Conservation (phyloP, 441 rosid genomes). For the Biscutella auriculata region DNA sequence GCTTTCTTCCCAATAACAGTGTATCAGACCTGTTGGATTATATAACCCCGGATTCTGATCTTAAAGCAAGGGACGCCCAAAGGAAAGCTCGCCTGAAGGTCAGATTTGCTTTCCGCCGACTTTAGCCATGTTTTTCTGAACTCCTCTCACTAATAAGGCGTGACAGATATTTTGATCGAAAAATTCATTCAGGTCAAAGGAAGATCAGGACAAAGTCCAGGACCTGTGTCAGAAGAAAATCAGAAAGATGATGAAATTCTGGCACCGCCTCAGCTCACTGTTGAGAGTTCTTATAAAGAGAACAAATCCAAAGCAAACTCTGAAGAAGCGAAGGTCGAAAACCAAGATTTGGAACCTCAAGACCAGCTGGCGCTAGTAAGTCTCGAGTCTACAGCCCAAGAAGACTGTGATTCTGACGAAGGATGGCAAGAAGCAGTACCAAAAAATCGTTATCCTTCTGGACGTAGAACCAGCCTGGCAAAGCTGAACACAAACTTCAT, state of each 20-base stretch:
- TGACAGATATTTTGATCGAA: slow-evolving; percentile 10
- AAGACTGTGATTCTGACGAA: slow-evolving; percentile 52
- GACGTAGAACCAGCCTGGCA: slow-evolving; percentile 70
- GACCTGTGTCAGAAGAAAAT: slow-evolving; percentile 46
- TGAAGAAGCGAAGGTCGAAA: slow-evolving; percentile 38
- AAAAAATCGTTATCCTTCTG: slow-evolving; percentile 59
- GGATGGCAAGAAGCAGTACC: slow-evolving; percentile 91
- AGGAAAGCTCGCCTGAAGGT: slow-evolving; percentile 72
- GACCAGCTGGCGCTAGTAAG: slow-evolving; percentile 25
- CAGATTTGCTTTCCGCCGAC: slow-evolving; percentile 7
- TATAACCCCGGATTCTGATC: slow-evolving; percentile 60
- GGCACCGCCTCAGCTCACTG: slow-evolving; percentile 24
- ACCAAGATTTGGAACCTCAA: slow-evolving; percentile 35
- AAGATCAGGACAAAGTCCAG: slow-evolving; percentile 53
- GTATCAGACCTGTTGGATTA: slow-evolving; percentile 83
- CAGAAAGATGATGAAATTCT: slow-evolving; percentile 54
- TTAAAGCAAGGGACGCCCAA: slow-evolving; percentile 62
- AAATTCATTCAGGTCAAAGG: slow-evolving; percentile 52
- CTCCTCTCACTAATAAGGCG: slow-evolving; percentile 7
- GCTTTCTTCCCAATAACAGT: slow-evolving; percentile 30
- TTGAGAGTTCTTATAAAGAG: slow-evolving; percentile 54
- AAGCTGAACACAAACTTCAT: slow-evolving; percentile 86
- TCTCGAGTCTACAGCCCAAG: slow-evolving; percentile 25
- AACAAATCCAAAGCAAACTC: slow-evolving; percentile 48
- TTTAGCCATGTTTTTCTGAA: slow-evolving; percentile 1